phyloP scores from a whole-genome alignment of 1,139 yeast species.

The Tardiomyces blankii region DNA sequence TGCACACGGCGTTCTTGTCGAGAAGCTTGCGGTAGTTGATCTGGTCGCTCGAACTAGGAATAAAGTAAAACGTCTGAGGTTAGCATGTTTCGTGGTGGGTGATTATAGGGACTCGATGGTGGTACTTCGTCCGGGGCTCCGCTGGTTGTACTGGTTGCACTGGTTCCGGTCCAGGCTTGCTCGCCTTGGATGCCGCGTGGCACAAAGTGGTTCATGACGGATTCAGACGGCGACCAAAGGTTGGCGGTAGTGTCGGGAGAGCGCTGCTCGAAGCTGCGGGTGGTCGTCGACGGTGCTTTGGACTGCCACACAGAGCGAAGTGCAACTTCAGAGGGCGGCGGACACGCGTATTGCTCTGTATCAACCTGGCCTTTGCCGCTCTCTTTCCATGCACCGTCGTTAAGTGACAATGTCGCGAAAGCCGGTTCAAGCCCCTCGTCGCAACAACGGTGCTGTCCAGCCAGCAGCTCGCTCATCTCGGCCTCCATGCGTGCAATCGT shows the following conservation, averaged over 20 bases:
- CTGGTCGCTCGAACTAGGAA: constrained; percentile 10
- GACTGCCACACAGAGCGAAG: no score
- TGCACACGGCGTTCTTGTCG: constrained; percentile 19
- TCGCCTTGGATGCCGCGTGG: constrained; percentile 4
- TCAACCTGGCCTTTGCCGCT: no score
- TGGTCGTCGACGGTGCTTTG: no score
- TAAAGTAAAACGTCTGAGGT: constrained; percentile 14
- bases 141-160: neutral
- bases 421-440: neutral
- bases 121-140: neutral
- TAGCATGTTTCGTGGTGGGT: constrained; percentile 3
- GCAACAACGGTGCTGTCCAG: neutral
- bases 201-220: constrained; percentile 4
- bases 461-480: constrained; percentile 4
- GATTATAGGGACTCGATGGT: neutral
- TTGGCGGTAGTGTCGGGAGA: neutral
- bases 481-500: neutral
- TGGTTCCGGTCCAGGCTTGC: neutral
- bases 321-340: no score
- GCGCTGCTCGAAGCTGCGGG: no score
- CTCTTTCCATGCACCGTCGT: no score
- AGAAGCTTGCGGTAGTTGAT: constrained; percentile 19
- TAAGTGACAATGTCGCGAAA: neutral
- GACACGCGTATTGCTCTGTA: no score
- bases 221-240: constrained; percentile 1